Evolutionary conservation across 306 rosid species (phyloP).

Genomic region (Vachellia pachyceras): DNA sequence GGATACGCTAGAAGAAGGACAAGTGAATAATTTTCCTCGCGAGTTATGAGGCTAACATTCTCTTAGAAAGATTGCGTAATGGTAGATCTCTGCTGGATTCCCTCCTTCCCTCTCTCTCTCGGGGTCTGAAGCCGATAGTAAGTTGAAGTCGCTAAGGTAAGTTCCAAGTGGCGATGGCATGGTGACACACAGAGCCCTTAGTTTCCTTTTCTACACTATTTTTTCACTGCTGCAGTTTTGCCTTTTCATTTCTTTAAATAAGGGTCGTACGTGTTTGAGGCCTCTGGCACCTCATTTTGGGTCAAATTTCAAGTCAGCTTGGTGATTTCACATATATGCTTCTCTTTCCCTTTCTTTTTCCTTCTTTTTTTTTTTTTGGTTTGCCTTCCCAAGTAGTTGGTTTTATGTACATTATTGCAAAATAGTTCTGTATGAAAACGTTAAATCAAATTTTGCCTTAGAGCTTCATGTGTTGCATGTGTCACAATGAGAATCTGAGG

Average conservation of each 20-base stretch:
- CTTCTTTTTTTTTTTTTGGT: neutral
- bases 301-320: conserved; percentile 47
- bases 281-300: conserved; percentile 50
- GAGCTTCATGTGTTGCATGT: conserved; percentile 36
- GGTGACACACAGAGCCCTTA: conserved; percentile 43
- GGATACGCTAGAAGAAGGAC: conserved; percentile 94
- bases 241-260: conserved; percentile 42
- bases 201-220: neutral
- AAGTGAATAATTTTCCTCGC: conserved; percentile 80
- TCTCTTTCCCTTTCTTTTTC: too few species aligned
- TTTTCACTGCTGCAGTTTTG: conserved; percentile 43
- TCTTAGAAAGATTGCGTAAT: neutral
- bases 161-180: conserved; percentile 35
- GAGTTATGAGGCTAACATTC: conserved; percentile 64
- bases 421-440: conserved; percentile 58
- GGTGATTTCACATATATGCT: conserved; percentile 49
- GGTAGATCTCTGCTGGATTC: neutral
- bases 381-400: conserved; percentile 13
- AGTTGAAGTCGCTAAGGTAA: neutral
- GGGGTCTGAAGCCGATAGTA: neutral
- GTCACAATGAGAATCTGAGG: conserved; percentile 56
- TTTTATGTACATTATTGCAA: conserved; percentile 76
- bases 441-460: conserved; percentile 73
- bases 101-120: neutral
- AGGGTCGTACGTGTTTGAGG: conserved; percentile 49